phyloP scores from a whole-genome alignment of 2,329 filamentous ascomycete genomes.

The Whalleya microplaca region DNA sequence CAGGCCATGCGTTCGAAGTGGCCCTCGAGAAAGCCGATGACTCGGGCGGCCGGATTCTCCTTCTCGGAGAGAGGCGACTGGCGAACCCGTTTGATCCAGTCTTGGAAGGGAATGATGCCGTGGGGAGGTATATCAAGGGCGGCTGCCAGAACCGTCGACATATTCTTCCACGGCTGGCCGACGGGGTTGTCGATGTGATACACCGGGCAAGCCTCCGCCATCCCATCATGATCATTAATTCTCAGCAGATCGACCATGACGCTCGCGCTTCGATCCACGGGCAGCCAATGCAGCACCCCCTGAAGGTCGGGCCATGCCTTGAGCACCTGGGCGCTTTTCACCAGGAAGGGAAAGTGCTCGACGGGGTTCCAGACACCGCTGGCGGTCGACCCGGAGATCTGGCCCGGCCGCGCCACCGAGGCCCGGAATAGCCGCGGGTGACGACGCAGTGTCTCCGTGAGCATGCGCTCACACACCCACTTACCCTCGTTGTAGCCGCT shows the following conservation, averaged over 20 bases:
- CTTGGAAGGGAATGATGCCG: conserved; percentile 27
- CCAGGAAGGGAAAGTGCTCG: conserved; percentile 54
- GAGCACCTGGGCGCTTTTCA: conserved; percentile 53
- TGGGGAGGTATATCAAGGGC: conserved; percentile 17
- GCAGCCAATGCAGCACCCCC: conserved; percentile 47
- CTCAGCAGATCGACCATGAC: conserved; percentile 28
- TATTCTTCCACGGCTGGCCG: conserved; percentile 31
- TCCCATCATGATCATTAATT: conserved; percentile 1
- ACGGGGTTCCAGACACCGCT: conserved; percentile 58
- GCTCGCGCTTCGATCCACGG: conserved; percentile 43
- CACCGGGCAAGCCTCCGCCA: conserved; percentile 8
- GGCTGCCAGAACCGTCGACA: conserved; percentile 18
- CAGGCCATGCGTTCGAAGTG: conserved; percentile 49
- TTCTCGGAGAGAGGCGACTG: conserved; percentile 2
- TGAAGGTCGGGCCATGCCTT: conserved; percentile 44
- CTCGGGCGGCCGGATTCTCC: conserved; percentile 37
- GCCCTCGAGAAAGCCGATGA: conserved; percentile 40
- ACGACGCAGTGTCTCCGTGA: conserved; percentile 49
- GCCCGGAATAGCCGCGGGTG: conserved; percentile 46
- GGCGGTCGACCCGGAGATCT: conserved; percentile 53
- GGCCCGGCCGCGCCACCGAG: conserved; percentile 49
- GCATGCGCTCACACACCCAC: conserved; percentile 51
- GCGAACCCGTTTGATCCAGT: conserved; percentile 32
- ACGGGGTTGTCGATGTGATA: conserved; percentile 37
- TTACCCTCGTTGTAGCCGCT: conserved; percentile 57